Conservation (phyloP, 768 basidiomycete species). For the Sporobolomyces phaffii region DNA sequence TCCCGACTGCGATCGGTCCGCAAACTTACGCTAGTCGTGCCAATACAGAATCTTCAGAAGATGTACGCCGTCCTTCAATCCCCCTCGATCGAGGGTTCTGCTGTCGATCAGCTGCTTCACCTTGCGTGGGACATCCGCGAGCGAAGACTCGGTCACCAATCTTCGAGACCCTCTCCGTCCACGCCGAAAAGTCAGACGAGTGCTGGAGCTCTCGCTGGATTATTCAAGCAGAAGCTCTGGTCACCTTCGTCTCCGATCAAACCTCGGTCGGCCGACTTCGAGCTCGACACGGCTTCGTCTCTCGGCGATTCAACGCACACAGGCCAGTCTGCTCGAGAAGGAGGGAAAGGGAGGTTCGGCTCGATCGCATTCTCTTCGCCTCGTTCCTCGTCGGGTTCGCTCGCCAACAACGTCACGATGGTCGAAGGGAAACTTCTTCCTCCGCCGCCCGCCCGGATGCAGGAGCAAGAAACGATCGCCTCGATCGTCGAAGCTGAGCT, state of each 20-base stretch:
- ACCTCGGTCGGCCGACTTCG: background rate
- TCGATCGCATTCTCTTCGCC: conserved; percentile 26
- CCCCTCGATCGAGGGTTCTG: conserved; percentile 16
- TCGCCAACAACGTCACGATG: conserved; percentile 18
- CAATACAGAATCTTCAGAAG: conserved; percentile 19
- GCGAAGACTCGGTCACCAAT: conserved; percentile 19
- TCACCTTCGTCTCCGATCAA: background rate
- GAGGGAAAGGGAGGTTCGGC: conserved; percentile 8
- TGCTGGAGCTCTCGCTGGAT: background rate
- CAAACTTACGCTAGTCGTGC: too few relatives aligned
- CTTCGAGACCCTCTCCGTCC: background rate
- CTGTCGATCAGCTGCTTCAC: conserved; percentile 25
- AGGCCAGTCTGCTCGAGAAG: background rate
- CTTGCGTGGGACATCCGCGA: conserved; percentile 32
- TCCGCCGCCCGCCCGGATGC: conserved; percentile 26
- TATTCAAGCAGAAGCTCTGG: conserved; percentile 11
- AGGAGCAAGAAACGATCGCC: conserved; percentile 25
- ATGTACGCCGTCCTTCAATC: conserved; percentile 17
- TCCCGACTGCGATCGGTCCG: too few relatives aligned
- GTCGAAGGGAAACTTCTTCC: conserved; percentile 33
- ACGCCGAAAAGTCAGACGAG: background rate
- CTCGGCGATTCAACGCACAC: background rate
- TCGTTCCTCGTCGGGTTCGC: conserved; percentile 5
- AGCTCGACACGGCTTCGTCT: conserved; percentile 15
- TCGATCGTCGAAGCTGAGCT: conserved; percentile 28